Base-by-base conservation (phyloP, 148 eudicot genomes). In the Camellia sinensis region DNA sequence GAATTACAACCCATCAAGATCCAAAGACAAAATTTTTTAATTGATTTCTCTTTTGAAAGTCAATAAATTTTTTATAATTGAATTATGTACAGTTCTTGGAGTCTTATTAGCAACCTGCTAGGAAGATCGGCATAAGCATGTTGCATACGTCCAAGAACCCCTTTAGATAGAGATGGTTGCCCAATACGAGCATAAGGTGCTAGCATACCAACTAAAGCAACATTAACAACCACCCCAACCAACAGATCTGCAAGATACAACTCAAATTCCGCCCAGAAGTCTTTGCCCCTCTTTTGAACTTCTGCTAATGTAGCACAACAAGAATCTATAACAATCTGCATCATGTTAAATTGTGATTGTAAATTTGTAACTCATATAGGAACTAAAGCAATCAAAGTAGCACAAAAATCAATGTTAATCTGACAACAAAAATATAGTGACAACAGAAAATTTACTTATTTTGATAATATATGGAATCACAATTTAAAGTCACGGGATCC, bases 101-200 rank as follows among this genome's bases (percentile, higher is more conserved):
- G n/a, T n/a, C n/a, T n/a, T n/a, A n/a, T n/a, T n/a, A 60, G 66
- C 76, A 84, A 91, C 94, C 94, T 91, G 84, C 94, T 91, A 59
- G 94, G 94, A 82, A 91, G 92, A 77, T 86, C 84, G 5, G 75
- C 81, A 79, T 84, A 86, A 69, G 89, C 82, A 80, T 79, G 84
- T 79, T 82, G 90, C 48, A 86, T 50, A 21, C 79, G 80, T 67
- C 92, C 94, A 44, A 91, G 70, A 40, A 82, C 18, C 41, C 94
- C 90, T 66, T 64, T 69, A 29, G 89, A 87, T 44, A 79, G 71
- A 48, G 88, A 83, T 74, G 87, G 90, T 72, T 84, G 68, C 53
- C 92, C 92, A 72, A 91, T 82, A 52, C 94, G 94, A 83, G 83
- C 92, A 86, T 91, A 91, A 37, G 94, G 94, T 76, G 94, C 94